These are phyloP conservation scores for Arthrocladium fulminans DNA, from an alignment of 2,329 filamentous ascomycete genomes.

Conservation along the genomic window DNA sequence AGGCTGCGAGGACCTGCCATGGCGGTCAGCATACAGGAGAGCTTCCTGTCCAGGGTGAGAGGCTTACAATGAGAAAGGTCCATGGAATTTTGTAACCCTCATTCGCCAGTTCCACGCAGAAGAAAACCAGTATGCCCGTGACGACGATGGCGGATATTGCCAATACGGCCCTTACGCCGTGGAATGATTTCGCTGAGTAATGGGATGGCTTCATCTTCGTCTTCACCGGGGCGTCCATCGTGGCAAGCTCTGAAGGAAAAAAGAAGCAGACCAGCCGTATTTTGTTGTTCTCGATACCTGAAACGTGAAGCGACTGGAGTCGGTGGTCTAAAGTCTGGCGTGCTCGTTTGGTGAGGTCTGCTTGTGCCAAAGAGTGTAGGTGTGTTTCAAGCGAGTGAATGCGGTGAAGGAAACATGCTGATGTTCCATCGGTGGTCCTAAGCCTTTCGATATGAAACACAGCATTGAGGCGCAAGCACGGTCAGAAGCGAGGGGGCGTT, in stretches of 20 bases:
- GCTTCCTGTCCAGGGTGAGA: background rate
- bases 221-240: slow-evolving; percentile 8
- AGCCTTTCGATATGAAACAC: background rate
- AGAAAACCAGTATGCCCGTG: slow-evolving; percentile 46
- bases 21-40: background rate
- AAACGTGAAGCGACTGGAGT: background rate
- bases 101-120: slow-evolving; percentile 44
- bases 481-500: background rate
- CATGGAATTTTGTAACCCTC: slow-evolving; percentile 48
- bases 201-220: slow-evolving; percentile 24
- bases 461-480: background rate
- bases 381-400: background rate
- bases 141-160: slow-evolving; percentile 49
- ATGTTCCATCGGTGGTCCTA: background rate
- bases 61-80: slow-evolving; percentile 50
- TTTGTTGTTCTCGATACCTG: background rate
- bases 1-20: slow-evolving; percentile 42
- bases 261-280: no score
- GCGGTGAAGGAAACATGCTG: background rate
- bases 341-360: background rate
- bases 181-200: slow-evolving; percentile 34
- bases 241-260: no score
- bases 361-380: background rate
- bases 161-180: slow-evolving; percentile 29
- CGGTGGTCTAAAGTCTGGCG: background rate